These are phyloP conservation scores for Sordariomycetes sp. DNA, from an alignment of 2,329 filamentous ascomycete species.

Conservation along the genomic window DNA sequence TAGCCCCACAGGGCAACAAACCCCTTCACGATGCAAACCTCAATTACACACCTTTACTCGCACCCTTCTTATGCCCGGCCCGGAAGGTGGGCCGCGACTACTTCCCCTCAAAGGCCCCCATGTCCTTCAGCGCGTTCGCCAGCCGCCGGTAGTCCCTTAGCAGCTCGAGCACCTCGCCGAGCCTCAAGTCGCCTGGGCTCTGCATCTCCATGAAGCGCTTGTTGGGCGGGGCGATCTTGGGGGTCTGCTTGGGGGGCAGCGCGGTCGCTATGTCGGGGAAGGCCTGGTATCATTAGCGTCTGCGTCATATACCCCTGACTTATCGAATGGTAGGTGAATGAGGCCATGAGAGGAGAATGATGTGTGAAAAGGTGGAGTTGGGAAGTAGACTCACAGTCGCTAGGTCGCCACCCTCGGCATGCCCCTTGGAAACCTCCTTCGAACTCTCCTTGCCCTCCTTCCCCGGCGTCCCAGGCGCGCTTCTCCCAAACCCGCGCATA, in stretches of 20 bases:
- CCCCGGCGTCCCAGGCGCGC: constrained; percentile 18
- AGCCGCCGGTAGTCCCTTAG: constrained; percentile 64
- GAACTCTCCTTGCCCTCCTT: constrained; percentile 16
- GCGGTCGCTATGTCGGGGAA: constrained; percentile 45
- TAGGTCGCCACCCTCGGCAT: constrained; percentile 39
- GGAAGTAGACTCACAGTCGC: constrained; percentile 33
- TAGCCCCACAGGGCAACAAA: too few species aligned
- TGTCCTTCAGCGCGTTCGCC: constrained; percentile 48
- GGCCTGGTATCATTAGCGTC: constrained; percentile 23
- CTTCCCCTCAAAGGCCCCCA: constrained; percentile 39
- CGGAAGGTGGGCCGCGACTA: not conserved
- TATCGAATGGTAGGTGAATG: not conserved
- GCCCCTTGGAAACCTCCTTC: constrained; percentile 18
- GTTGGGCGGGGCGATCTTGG: constrained; percentile 51
- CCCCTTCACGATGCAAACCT: too few species aligned
- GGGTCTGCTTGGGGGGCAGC: constrained; percentile 38
- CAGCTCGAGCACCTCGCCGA: constrained; percentile 62
- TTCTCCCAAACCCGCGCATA: constrained; percentile 62
- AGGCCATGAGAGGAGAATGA: constrained; percentile 1
- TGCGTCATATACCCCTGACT: too few species aligned
- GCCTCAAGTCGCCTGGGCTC: constrained; percentile 54
- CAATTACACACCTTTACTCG: too few species aligned
- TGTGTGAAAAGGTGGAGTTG: too few species aligned
- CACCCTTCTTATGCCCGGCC: too few species aligned
- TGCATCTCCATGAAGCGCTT: constrained; percentile 61